Conservation (phyloP, 163 green algal species). For the Scenedesmus sp. region DNA sequence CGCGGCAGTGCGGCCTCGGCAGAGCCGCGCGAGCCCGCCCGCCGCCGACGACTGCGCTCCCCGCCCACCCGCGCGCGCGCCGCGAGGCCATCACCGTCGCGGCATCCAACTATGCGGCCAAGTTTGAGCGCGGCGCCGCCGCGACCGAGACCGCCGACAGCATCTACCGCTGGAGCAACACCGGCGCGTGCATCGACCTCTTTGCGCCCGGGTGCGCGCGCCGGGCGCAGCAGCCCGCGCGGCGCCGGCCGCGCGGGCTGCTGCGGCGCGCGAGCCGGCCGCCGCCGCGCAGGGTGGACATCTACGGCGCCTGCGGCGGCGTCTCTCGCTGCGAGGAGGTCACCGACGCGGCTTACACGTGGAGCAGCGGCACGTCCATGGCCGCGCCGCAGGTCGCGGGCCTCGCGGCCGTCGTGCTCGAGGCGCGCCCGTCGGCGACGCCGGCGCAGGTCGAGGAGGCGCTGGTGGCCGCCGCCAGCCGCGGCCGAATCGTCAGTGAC, state of each 20-base stretch:
- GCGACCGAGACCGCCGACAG: too few species aligned
- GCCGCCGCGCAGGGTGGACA: too few species aligned
- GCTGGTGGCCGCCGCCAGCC: not conserved
- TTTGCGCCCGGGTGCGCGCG: constrained; percentile 64
- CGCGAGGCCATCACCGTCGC: constrained; percentile 58
- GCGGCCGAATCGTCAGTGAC: not conserved
- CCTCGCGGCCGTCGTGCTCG: constrained; percentile 73
- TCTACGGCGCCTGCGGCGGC: constrained; percentile 62
- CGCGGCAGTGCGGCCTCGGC: too few species aligned
- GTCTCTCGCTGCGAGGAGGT: constrained; percentile 63
- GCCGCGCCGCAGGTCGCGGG: constrained; percentile 74
- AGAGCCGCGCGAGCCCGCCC: too few species aligned
- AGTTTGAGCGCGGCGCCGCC: too few species aligned
- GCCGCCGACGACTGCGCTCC: too few species aligned
- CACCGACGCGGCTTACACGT: constrained; percentile 68
- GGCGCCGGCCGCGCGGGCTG: too few species aligned
- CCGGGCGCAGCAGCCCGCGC: too few species aligned
- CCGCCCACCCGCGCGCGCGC: too few species aligned
- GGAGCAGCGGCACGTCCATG: constrained; percentile 76
- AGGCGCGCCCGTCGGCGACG: constrained; percentile 46
- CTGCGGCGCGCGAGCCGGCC: too few species aligned
- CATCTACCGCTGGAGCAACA: constrained; percentile 58
- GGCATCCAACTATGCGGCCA: constrained; percentile 48
- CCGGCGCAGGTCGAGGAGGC: constrained; percentile 54
- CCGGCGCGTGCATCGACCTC: constrained; percentile 72